Percentiles rank a stretch among this genome's conserved stretches.
These are phyloP conservation scores for Calonectria henricotiae DNA, from an alignment of 2,329 filamentous ascomycete species.

Conservation along the genomic window DNA sequence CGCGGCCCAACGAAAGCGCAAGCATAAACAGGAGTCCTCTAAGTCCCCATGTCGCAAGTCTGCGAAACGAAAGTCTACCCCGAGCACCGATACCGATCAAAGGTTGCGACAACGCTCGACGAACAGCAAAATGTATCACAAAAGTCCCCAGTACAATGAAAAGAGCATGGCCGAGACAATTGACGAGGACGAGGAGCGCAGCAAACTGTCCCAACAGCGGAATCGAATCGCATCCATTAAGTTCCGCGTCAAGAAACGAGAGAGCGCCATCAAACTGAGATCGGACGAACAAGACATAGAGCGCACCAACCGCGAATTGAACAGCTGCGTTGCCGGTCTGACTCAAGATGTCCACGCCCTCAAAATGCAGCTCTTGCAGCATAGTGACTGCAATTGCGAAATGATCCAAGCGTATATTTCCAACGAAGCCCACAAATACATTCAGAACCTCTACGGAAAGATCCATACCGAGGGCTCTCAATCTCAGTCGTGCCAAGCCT, in stretches of 20 bases:
- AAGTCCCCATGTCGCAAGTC: background rate
- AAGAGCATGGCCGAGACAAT: background rate
- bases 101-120: background rate
- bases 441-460: conserved; percentile 24
- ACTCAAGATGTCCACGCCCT: conserved; percentile 45
- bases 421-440: conserved; percentile 42
- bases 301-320: conserved; percentile 37
- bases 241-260: conserved; percentile 47
- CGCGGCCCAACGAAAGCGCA: background rate
- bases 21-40: background rate
- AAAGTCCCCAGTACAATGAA: background rate
- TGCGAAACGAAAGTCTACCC: background rate
- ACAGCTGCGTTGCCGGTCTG: conserved; percentile 36
- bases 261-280: conserved; percentile 41
- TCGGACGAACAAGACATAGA: conserved; percentile 44
- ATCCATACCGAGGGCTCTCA: no score
- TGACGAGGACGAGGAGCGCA: background rate
- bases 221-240: conserved; percentile 51
- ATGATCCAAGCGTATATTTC: conserved; percentile 49
- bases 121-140: background rate
- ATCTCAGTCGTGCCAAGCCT: no score
- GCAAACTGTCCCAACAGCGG: conserved; percentile 35
- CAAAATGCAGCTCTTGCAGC: conserved; percentile 48
- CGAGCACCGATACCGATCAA: background rate
- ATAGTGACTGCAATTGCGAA: conserved; percentile 46